Evolutionary conservation across 2,329 filamentous ascomycete species (phyloP), one percentile per base, ranked within the genome.

Genomic region (Aspergillus viridinutans): DNA sequence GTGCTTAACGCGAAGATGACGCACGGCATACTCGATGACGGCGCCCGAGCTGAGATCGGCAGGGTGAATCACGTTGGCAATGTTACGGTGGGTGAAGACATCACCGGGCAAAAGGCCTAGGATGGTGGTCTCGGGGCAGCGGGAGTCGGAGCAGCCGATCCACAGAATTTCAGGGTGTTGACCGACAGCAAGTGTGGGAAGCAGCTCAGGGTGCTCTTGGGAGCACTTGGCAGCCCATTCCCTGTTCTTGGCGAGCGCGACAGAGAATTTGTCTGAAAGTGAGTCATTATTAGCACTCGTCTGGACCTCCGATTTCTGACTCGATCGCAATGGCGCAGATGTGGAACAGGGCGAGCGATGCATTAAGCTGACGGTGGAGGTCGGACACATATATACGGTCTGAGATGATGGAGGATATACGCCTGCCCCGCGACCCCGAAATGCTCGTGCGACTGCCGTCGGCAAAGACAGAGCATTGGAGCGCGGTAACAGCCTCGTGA

Each of bases 61-160:
- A 21, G 86, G 79, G 56, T 86, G 85, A 61, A 95, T 77, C 68
- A 93, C 85, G 78, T 95, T 95, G 74, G 90, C 90, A 72, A 96
- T 92, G 79, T 95, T 95, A 71, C 91, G 89, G 80, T 95, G 90
- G 53, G 91, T 88, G 73, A 95, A 95, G 64, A 95, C 86, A 67
- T 95, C 90, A 58, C 91, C 90, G 3, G 90, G 90, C 68, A 90
- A 82, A 57, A 91, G 81, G 67, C 88, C 87, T 28, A 92, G 83
- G 68, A 96, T 83, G 50, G 87, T 91, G 4, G 90, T 93, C 75
- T 94, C 91, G 1, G 91, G 90, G 64, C 90, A 87, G 62, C 91
- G 89, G 42, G 87, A 90, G 78, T 95, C 91, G 67, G 90, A 89
- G 78, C 91, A 96, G 58, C 91, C 91, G 63, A 95, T 83, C 90